Base-by-base conservation (phyloP, 164 flowering plant species). In the Aristolochia fimbriata region DNA sequence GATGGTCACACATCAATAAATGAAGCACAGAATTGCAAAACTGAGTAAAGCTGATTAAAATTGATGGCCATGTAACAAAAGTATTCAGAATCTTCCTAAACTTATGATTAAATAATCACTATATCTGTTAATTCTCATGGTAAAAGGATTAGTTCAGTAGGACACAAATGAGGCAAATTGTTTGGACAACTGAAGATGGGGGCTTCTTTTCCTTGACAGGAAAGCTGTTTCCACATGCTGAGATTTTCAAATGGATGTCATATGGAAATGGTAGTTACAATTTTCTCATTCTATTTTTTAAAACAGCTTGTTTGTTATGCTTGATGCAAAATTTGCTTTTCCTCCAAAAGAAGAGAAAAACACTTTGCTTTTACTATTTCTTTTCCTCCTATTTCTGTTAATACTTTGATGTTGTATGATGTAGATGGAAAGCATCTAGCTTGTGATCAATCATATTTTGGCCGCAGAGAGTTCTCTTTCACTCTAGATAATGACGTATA, bases 371-470 rank as follows among this genome's bases (percentile, higher is more conserved):
- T 37, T 7, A 7, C 43, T 37, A 10, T 37, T 10, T 37, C 43
- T 10, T 37, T 37, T 37, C 12, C 43, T 37, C 12, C 8, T 3
- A 3, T 37, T 37, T 37, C 43, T 3, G 43, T 37, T 27, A 37
- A 37, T 37, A 37, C 8, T 37, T 37, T 70, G 22, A 33, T 30
- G 31, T 61, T 58, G 59, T 10, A 24, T 15, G 16, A 3, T 64
- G 62, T 63, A 94, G 99, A 91, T 83, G 96, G 99, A 69, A 94
- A 87, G 82, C 99, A 94, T 74, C 97, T 96, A 54, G 86, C 71
- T 0, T 88, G 99, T 72, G 96, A 94, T 57, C 69, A 62, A 43
- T 85, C 97, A 43, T 92, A 81, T 72, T 70, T 85, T 64, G 82
- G 97, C 48, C 73, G 96, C 58, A 80, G 98, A 65, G 98, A 92